phyloP scores from a whole-genome alignment of 2,329 filamentous ascomycete genomes.

The Orbilia ellipsospora region DNA sequence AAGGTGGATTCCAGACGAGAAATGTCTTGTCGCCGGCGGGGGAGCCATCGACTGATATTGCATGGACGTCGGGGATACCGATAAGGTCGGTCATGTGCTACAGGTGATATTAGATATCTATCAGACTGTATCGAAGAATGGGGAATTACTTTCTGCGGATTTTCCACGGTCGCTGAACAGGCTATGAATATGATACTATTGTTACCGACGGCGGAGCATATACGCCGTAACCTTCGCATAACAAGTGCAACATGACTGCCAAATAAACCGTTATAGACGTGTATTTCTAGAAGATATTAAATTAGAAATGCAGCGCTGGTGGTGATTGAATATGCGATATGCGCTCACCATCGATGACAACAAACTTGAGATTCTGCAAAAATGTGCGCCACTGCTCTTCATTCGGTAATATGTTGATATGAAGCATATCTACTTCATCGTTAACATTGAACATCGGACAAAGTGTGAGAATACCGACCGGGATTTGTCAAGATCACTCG shows the following conservation, averaged over 20 bases:
- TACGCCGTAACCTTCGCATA: conserved; percentile 86
- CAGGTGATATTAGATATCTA: neutral
- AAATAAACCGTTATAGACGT: conserved; percentile 95
- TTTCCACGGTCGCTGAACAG: conserved; percentile 95
- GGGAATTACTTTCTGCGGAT: conserved; percentile 70
- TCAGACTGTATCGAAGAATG: neutral
- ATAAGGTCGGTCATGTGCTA: conserved; percentile 96
- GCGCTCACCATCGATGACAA: conserved; percentile 71
- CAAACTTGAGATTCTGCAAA: conserved; percentile 86
- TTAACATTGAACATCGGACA: neutral
- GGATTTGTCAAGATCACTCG: conserved; percentile 97
- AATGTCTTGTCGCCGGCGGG: conserved; percentile 94
- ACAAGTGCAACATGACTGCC: conserved; percentile 94
- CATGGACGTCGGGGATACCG: conserved; percentile 79
- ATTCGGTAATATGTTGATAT: conserved; percentile 90
- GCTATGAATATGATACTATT: conserved; percentile 87
- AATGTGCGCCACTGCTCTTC: conserved; percentile 90
- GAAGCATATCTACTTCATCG: conserved; percentile 78
- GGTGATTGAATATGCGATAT: neutral
- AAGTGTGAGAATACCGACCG: conserved; percentile 7
- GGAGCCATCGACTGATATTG: conserved; percentile 92
- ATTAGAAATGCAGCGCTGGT: neutral
- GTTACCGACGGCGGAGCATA: conserved; percentile 92
- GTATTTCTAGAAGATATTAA: conserved; percentile 71
- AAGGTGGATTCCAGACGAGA: conserved; percentile 97